Evolutionary conservation across 768 basidiomycete genomes (phyloP).

Genomic region (Mycena vitilis): DNA sequence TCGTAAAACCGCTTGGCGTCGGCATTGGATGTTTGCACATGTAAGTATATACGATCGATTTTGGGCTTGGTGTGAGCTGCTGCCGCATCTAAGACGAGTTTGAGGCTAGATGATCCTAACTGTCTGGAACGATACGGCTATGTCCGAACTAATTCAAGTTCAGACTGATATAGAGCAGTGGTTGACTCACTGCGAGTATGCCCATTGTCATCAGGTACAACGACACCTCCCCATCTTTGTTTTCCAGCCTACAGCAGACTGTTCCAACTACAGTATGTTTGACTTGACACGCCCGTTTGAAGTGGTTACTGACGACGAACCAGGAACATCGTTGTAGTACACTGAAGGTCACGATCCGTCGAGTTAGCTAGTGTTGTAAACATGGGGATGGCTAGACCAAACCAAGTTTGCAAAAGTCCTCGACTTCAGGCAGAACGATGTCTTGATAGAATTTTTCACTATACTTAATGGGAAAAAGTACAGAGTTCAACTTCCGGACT

Average conservation of each 20-base stretch:
- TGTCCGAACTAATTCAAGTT: conserved; percentile 34
- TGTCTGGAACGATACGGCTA: conserved; percentile 89
- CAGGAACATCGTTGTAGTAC: conserved; percentile 92
- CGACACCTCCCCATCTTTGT: conserved; percentile 63
- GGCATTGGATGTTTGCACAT: conserved; percentile 87
- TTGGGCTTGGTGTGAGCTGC: conserved; percentile 66
- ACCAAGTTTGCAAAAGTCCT: conserved; percentile 92
- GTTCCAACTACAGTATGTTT: conserved; percentile 65
- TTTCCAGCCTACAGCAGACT: conserved; percentile 87
- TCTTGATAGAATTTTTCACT: conserved; percentile 89
- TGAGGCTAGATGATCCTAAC: conserved; percentile 78
- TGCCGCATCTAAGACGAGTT: conserved; percentile 75
- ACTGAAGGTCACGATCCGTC: conserved; percentile 56
- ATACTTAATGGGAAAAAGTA: conserved; percentile 84
- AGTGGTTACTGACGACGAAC: conserved; percentile 32
- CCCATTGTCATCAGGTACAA: conserved; percentile 95
- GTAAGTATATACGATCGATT: conserved; percentile 80
- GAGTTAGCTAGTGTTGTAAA: conserved; percentile 26
- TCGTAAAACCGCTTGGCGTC: conserved; percentile 88
- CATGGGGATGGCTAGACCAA: conserved; percentile 46
- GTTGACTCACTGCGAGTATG: conserved; percentile 77
- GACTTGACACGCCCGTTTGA: conserved; percentile 31
- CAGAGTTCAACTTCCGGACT: conserved; percentile 74
- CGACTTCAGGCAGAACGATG: conserved; percentile 79
- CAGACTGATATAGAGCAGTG: conserved; percentile 26